A percentile compares a stretch with the other conserved stretches of the same genome.
phyloP scores from a whole-genome alignment of 805 yeast species.

The Kazachstania psychrophila region DNA sequence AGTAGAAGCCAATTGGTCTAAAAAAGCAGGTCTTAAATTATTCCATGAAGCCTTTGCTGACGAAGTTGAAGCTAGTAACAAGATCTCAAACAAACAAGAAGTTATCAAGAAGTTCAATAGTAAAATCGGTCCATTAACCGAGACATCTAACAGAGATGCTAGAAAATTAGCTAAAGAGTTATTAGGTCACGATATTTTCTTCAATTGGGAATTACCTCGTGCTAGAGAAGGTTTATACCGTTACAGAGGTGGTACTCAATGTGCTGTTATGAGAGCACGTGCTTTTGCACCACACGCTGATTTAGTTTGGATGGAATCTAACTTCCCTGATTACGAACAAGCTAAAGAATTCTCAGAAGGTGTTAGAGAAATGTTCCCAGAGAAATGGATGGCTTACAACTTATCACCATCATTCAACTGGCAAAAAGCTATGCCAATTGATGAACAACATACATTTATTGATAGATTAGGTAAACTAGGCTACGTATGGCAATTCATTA shows the following conservation, averaged over 20 bases:
- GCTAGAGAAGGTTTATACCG: constrained; percentile 96
- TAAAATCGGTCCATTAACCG: constrained; percentile 65
- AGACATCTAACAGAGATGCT: constrained; percentile 72
- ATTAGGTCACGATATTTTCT: constrained; percentile 73
- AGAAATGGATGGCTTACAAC: constrained; percentile 95
- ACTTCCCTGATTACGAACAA: constrained; percentile 85
- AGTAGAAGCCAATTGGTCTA: constrained; percentile 76
- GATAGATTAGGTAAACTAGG: constrained; percentile 79
- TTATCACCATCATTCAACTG: constrained; percentile 96
- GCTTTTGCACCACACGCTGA: constrained; percentile 93
- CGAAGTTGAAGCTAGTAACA: constrained; percentile 53
- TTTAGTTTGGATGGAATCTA: constrained; percentile 97
- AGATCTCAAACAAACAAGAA: constrained; percentile 37
- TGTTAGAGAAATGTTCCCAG: constrained; percentile 68
- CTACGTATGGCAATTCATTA: constrained; percentile 95
- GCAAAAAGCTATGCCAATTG: constrained; percentile 84
- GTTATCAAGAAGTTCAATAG: constrained; percentile 57
- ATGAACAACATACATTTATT: constrained; percentile 87
- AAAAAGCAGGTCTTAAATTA: constrained; percentile 73
- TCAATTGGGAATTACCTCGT: constrained; percentile 92
- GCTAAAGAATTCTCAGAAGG: constrained; percentile 94
- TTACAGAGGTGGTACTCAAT: constrained; percentile 91
- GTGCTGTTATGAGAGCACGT: constrained; percentile 94
- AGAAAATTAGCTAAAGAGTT: constrained; percentile 63
- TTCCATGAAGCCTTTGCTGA: constrained; percentile 89